Evolutionary conservation across 106 monocot genomes (phyloP), one percentile per base, ranked within the genome.

Genomic region (Narthecium ossifragum): DNA sequence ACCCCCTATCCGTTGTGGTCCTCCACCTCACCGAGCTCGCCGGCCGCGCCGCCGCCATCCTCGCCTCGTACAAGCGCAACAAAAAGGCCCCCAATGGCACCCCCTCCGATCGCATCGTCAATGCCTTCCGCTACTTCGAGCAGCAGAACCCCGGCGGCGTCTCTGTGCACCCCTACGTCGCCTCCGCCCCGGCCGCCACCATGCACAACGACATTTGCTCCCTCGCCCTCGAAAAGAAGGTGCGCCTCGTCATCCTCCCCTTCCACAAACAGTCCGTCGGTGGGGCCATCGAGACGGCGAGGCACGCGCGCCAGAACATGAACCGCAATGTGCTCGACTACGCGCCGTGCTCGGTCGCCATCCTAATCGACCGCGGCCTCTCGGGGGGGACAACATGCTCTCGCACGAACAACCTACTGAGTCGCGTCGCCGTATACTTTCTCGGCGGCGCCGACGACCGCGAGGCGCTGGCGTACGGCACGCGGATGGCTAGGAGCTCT

Each of bases 161-260:
- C 45, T 38, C 50, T 14, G 54, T 85, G 38, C 27, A 49, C 37
- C 85, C 85, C 1, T 85, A 56, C 64, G 43, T 71, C n/a, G 53
- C 73, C 46, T 25, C 60, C 14, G 52, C 73, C 20, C 85, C 80
- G 0, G 29, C 55, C 43, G 9, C 40, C 52, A 76, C 69, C 63
- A 90, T 90, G 85, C 71, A 76, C 72, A 64, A 82, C 47, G 90
- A 85, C 60, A 70, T 85, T n/a, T 90, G 90, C 73, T 57, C 65
- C 23, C 78, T 90, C 21, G 75, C 85, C 14, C 72, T 85, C 9
- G 49, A 73, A 37, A 66, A 69, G 39, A 82, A 77, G 62, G 62
- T 33, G 10, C n/a, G 57, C 25, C 46, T 92, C 34, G 30, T 83
- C 33, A n/a, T 91, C 57, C 55, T 91, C 18, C 91, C 91, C 12